Conservation (phyloP, 2,329 filamentous ascomycete genomes). For the Penicillium aurantiogriseum region DNA sequence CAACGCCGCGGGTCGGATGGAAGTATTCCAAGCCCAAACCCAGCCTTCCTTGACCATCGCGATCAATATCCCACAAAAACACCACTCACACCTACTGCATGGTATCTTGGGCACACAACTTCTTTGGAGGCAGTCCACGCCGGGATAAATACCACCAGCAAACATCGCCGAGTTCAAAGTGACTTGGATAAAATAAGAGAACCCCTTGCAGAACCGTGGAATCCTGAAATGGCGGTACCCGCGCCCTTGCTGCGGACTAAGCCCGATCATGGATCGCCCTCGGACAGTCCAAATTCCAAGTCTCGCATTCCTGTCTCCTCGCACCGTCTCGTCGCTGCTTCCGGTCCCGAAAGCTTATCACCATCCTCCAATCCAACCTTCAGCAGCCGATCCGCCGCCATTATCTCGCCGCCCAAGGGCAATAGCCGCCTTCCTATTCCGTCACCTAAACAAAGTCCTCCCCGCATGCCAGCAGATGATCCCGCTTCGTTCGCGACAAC, state of each 20-base stretch:
- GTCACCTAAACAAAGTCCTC: slow-evolving; percentile 30
- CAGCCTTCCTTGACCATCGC: slow-evolving; percentile 42
- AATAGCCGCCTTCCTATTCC: slow-evolving; percentile 44
- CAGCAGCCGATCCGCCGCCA: slow-evolving; percentile 28
- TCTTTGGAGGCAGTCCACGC: slow-evolving; percentile 43
- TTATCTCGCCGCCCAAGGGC: slow-evolving; percentile 41
- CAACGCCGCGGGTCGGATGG: slow-evolving; percentile 69
- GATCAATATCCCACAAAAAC: slow-evolving; percentile 50
- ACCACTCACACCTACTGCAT: slow-evolving; percentile 65
- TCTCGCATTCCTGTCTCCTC: slow-evolving; percentile 49
- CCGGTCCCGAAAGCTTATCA: slow-evolving; percentile 43
- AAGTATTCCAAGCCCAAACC: slow-evolving; percentile 56
- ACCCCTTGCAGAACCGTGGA: slow-evolving; percentile 30
- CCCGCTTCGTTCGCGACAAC: slow-evolving; percentile 32
- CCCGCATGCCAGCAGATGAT: slow-evolving; percentile 27
- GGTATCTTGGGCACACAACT: slow-evolving; percentile 55
- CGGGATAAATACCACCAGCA: slow-evolving; percentile 20
- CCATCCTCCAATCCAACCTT: slow-evolving; percentile 39
- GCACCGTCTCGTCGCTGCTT: slow-evolving; percentile 40
- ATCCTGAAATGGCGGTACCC: slow-evolving; percentile 36
- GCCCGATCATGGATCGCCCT: slow-evolving; percentile 24
- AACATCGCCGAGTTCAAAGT: slow-evolving; percentile 51
- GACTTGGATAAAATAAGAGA: slow-evolving; percentile 51
- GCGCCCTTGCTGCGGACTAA: slow-evolving; percentile 30
- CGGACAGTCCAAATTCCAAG: slow-evolving; percentile 36